Conservation (phyloP, 108 stramenopile genomes). For the Stephanodiscus triporus region DNA sequence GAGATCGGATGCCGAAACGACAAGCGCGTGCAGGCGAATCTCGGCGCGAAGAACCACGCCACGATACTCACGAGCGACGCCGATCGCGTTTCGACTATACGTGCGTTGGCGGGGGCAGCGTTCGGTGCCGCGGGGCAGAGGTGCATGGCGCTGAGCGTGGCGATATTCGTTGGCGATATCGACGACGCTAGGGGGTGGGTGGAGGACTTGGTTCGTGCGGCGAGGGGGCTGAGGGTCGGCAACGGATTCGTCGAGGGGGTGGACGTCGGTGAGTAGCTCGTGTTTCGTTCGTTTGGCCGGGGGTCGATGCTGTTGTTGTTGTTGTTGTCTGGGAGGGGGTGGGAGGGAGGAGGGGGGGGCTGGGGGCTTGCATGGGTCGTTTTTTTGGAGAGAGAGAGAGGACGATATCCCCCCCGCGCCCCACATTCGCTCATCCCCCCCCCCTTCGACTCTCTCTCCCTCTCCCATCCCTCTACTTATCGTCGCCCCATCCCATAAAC, state of each 20-base stretch:
- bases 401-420: background rate
- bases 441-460: background rate
- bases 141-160: conserved; percentile 91
- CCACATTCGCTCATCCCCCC: background rate
- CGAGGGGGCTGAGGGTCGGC: conserved; percentile 76
- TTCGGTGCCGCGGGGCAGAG: conserved; percentile 96
- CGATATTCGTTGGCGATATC: conserved; percentile 83
- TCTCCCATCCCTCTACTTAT: background rate
- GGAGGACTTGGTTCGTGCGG: conserved; percentile 61
- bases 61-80: conserved; percentile 88
- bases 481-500: no score
- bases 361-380: no score
- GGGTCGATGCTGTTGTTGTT: background rate
- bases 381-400: no score
- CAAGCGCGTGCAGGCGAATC: conserved; percentile 92
- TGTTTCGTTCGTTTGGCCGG: background rate
- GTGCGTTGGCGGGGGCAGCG: conserved; percentile 82
- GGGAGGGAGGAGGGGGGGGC: no score
- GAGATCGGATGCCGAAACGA: conserved; percentile 75
- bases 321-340: no score
- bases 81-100: conserved; percentile 74
- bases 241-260: conserved; percentile 78
- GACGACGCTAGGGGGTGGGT: conserved; percentile 56
- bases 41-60: conserved; percentile 98
- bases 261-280: conserved; percentile 66